Conservation (phyloP, 495 filamentous ascomycete genomes). For the Neurospora pannonica region DNA sequence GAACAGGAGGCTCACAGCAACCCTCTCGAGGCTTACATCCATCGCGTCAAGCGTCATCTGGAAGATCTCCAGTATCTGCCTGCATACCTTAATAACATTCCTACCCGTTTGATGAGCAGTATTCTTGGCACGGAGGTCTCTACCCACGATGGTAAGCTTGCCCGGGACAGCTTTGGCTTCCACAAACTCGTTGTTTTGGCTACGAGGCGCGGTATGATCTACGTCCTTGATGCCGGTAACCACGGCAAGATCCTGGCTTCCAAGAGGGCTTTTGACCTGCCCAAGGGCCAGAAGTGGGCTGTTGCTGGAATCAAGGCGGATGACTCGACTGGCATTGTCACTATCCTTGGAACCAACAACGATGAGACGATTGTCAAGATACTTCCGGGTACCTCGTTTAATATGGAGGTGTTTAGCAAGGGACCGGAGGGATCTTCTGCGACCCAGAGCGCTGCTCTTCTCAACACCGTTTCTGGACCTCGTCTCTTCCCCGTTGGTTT, state of each 20-base stretch:
- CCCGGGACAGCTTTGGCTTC: constrained; percentile 77
- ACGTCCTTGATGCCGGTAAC: constrained; percentile 67
- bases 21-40: constrained; percentile 68
- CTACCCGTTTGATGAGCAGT: constrained; percentile 55
- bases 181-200: constrained; percentile 73
- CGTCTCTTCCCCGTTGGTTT: constrained; percentile 40
- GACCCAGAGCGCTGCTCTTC: constrained; percentile 37
- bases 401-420: constrained; percentile 22
- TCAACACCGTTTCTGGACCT: constrained; percentile 41
- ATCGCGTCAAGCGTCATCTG: constrained; percentile 74
- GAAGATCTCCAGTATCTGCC: constrained; percentile 74
- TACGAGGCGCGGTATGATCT: constrained; percentile 69
- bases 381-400: not conserved
- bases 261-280: constrained; percentile 46
- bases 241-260: constrained; percentile 71
- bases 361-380: constrained; percentile 35
- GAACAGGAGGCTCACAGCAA: constrained; percentile 80
- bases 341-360: constrained; percentile 48
- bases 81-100: constrained; percentile 56
- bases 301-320: constrained; percentile 58
- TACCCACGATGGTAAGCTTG: constrained; percentile 40
- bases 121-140: constrained; percentile 48
- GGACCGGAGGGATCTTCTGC: constrained; percentile 20
- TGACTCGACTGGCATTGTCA: constrained; percentile 43
- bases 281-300: constrained; percentile 47